Base-by-base conservation (phyloP, 768 basidiomycete genomes). In the Panellus pusillus region DNA sequence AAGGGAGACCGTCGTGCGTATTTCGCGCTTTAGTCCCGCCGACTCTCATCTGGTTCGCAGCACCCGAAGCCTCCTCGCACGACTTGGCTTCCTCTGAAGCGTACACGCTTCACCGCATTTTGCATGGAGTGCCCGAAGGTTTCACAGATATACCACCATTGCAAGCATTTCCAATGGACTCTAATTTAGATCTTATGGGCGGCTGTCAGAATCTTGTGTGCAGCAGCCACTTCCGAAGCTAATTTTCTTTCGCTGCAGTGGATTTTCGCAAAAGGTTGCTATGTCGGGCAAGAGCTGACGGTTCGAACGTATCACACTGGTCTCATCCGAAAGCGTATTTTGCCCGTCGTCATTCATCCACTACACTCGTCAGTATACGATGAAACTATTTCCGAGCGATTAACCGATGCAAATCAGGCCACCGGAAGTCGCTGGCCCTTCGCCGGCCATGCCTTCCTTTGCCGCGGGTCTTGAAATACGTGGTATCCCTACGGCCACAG, bases 191-290 rank as follows among this genome's bases (percentile, higher is more conserved):
- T 67, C 73, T 89, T 38, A 98, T 98, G 90, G 93, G 94, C 45
- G 96, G 84, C 64, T 73, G 95, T 97, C 63, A 71, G 89, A 77
- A 24, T 31, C 44, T 19, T 47, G 46, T 42, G 50, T 24, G 36
- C n/a, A 12, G 28, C 40, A 20, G 4, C n/a, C 19, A 31, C 42
- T 19, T 48, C 12, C 17, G 36, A 53, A 37, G 47, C 50, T 60
- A 35, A 61, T 52, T 27, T 53, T 32, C 51, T 41, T 49, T 55
- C 43, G 57, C 48, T 38, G 47, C 40, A 77, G 95, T 98, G 66
- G 93, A 98, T 70, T 98, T 97, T 69, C 78, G 91, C 52, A 99
- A 99, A n/a, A 73, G 97, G 97, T 3, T 99, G 97, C 66, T 98
- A 98, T 65, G 87, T 98, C 6, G 97, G 97, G 9, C 97, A 99